These are phyloP conservation scores for Cytospora schulzeri DNA, from an alignment of 2,329 filamentous ascomycete genomes.

Conservation along the genomic window DNA sequence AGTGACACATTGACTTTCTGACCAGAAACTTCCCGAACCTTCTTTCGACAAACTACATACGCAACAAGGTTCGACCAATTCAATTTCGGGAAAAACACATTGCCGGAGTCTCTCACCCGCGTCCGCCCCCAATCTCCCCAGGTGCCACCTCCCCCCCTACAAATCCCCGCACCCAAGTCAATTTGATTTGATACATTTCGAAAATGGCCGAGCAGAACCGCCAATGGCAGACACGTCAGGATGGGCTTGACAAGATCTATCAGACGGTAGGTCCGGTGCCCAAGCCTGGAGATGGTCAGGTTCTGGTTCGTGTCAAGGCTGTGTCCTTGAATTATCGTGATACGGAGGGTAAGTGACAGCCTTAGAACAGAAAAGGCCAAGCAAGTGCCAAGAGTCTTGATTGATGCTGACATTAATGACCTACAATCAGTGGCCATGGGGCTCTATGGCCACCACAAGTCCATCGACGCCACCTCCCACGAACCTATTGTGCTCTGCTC, in stretches of 20 bases:
- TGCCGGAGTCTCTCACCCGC: not conserved
- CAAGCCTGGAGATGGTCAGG: constrained; percentile 51
- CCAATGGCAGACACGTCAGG: constrained; percentile 58
- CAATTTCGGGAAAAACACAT: too few relatives aligned
- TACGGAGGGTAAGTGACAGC: constrained; percentile 44
- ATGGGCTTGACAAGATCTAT: constrained; percentile 57
- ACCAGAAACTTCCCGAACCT: not conserved
- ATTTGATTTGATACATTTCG: too few relatives aligned
- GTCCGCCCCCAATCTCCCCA: too few relatives aligned
- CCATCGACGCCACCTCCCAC: constrained; percentile 42
- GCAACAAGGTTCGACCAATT: not conserved
- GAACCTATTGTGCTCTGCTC: constrained; percentile 63
- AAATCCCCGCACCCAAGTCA: too few relatives aligned
- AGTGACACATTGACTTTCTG: not conserved
- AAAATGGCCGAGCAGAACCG: constrained; percentile 24
- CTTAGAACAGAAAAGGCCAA: not conserved
- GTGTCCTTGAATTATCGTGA: constrained; percentile 55
- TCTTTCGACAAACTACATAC: not conserved
- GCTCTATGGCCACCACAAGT: constrained; percentile 66
- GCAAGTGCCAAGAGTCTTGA: not conserved
- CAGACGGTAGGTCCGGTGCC: constrained; percentile 49
- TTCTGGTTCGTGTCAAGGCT: constrained; percentile 49
- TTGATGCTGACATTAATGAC: not conserved
- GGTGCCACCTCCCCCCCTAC: too few relatives aligned
- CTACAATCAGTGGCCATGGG: constrained; percentile 59